These are phyloP conservation scores for Boletellus deceptivus DNA, from an alignment of 1,284 basidiomycete species.

Conservation along the genomic window DNA sequence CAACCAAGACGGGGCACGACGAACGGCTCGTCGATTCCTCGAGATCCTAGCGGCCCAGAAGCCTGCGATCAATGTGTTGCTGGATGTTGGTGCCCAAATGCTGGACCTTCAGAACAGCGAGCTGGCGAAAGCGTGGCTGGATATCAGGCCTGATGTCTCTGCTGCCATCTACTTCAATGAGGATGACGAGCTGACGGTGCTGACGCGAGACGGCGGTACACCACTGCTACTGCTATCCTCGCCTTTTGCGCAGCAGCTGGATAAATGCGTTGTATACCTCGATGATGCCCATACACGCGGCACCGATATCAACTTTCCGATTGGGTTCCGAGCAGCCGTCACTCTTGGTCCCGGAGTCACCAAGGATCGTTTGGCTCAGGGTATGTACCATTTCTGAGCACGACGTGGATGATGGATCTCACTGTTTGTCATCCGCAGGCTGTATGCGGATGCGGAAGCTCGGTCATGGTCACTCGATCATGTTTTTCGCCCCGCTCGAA, in stretches of 20 bases:
- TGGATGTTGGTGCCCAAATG: background rate
- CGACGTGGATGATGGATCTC: no score
- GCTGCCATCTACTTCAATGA: background rate
- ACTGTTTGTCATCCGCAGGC: no score
- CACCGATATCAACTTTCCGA: background rate
- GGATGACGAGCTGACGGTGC: conserved; percentile 17
- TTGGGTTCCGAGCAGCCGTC: background rate
- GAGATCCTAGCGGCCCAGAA: background rate
- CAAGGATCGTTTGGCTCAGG: background rate
- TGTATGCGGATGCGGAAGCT: background rate
- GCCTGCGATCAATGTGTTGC: background rate
- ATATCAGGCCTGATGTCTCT: background rate
- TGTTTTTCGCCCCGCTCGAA: background rate
- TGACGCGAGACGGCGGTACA: conserved; percentile 38
- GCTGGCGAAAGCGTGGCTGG: background rate
- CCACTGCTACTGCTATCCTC: conserved; percentile 33
- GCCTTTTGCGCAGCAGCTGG: background rate
- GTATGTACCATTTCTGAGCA: no score
- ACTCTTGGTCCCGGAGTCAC: background rate
- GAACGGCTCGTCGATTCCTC: background rate
- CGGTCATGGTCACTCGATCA: background rate
- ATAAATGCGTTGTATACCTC: background rate
- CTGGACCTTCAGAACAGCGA: background rate
- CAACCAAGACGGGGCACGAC: background rate
- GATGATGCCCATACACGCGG: background rate